Conservation (phyloP, 306 rosid genomes). For the Fragaria iinumae region DNA sequence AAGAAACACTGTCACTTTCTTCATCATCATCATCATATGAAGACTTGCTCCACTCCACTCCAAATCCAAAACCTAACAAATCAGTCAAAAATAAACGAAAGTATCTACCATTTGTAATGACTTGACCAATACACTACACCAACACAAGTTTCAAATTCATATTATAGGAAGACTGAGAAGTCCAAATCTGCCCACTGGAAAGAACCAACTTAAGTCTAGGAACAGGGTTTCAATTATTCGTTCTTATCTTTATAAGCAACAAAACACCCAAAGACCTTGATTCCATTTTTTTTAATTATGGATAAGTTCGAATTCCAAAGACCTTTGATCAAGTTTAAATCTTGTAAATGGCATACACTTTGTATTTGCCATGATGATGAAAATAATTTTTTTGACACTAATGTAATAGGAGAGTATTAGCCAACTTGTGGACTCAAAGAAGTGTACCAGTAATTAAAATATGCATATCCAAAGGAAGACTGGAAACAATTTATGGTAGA, state of each 20-base stretch:
- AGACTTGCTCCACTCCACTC: slow-evolving; percentile 11
- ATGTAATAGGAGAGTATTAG: neutral
- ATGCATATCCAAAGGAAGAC: neutral
- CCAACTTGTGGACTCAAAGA: neutral
- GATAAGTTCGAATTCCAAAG: neutral
- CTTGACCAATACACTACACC: neutral
- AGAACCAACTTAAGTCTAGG: slow-evolving; percentile 14
- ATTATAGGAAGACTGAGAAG: slow-evolving; percentile 14
- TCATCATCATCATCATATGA: slow-evolving; percentile 5
- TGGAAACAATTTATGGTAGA: neutral
- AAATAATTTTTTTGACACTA: neutral
- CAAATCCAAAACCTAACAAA: slow-evolving; percentile 8
- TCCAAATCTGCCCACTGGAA: slow-evolving; percentile 19
- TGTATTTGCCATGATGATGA: neutral
- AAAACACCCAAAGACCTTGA: neutral
- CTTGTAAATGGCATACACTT: neutral
- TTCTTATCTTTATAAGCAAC: neutral
- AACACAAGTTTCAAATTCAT: slow-evolving; percentile 4
- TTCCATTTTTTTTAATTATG: neutral
- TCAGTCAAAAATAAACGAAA: slow-evolving; percentile 9
- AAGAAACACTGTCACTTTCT: slow-evolving; percentile 1
- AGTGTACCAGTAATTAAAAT: neutral
- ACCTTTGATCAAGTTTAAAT: neutral
- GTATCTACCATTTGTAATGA: neutral
- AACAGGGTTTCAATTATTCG: neutral